phyloP scores from a whole-genome alignment of 2,329 filamentous ascomycete genomes.

The Fusarium burgessii region DNA sequence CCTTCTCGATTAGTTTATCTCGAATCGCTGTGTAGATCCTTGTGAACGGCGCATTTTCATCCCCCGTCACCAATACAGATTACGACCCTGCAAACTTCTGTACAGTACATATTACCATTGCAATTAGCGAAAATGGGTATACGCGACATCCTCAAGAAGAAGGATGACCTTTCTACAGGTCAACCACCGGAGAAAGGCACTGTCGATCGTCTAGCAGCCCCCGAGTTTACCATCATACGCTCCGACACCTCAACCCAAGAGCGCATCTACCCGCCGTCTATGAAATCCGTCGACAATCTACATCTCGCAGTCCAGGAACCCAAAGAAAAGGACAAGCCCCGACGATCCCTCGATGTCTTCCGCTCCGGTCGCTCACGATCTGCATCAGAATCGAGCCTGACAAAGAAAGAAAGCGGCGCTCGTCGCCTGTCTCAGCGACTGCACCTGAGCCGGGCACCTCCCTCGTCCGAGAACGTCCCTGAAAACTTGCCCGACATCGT shows the following conservation, averaged over 20 bases:
- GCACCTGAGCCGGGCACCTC: constrained; percentile 69
- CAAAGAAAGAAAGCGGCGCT: constrained; percentile 50
- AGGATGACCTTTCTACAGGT: constrained; percentile 57
- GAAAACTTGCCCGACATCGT: constrained; percentile 81
- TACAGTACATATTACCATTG: not conserved
- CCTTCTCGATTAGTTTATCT: constrained; percentile 6
- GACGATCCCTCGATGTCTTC: constrained; percentile 61
- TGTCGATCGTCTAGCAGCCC: constrained; percentile 56
- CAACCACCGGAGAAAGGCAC: constrained; percentile 54
- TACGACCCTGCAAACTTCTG: not conserved
- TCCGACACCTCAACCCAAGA: constrained; percentile 86
- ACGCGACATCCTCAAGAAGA: constrained; percentile 66
- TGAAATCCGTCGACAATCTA: constrained; percentile 47
- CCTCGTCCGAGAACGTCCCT: constrained; percentile 80
- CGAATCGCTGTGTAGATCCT: constrained; percentile 27
- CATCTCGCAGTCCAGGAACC: constrained; percentile 49
- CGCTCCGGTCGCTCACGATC: constrained; percentile 61
- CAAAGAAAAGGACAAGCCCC: constrained; percentile 50
- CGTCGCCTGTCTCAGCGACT: constrained; percentile 76
- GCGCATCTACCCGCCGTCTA: constrained; percentile 75
- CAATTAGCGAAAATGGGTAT: constrained; percentile 58
- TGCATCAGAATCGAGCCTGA: constrained; percentile 57
- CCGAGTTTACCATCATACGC: constrained; percentile 85
- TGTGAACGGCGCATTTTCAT: constrained; percentile 23
- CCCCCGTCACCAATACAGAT: constrained; percentile 14